These are phyloP conservation scores for Reticulascus tulasneorum DNA, from an alignment of 2,329 filamentous ascomycete species.

Conservation along the genomic window DNA sequence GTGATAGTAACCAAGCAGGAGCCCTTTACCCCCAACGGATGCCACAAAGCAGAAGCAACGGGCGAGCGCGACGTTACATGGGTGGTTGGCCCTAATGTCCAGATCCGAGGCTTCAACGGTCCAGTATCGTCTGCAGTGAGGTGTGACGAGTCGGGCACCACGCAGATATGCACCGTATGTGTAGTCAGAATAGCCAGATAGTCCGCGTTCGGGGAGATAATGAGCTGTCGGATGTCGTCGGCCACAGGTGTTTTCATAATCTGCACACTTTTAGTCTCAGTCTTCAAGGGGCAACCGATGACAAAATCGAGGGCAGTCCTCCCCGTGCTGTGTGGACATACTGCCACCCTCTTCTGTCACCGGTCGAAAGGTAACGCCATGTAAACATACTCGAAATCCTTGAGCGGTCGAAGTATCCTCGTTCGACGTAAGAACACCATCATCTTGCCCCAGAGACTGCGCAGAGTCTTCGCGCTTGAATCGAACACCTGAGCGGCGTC, in stretches of 20 bases:
- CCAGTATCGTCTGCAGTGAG: slow-evolving; percentile 65
- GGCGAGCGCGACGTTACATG: slow-evolving; percentile 84
- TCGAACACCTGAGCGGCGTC: slow-evolving; percentile 27
- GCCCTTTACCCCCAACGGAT: slow-evolving; percentile 80
- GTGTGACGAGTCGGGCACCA: slow-evolving; percentile 77
- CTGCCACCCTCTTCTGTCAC: too few relatives aligned
- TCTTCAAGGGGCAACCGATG: too few relatives aligned
- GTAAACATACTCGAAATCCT: slow-evolving; percentile 44
- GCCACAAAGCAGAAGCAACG: slow-evolving; percentile 82
- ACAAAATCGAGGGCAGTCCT: too few relatives aligned
- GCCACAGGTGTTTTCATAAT: slow-evolving; percentile 73
- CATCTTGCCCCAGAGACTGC: slow-evolving; percentile 31
- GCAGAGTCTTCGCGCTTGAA: slow-evolving; percentile 47
- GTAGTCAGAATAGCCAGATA: slow-evolving; percentile 82
- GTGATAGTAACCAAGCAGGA: slow-evolving; percentile 85
- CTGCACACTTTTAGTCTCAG: slow-evolving; percentile 35
- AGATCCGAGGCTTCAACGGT: slow-evolving; percentile 76
- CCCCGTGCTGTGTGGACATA: too few relatives aligned
- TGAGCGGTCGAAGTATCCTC: slow-evolving; percentile 26
- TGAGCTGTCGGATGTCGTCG: slow-evolving; percentile 78
- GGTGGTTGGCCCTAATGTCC: slow-evolving; percentile 86
- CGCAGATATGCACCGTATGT: slow-evolving; percentile 81
- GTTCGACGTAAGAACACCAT: slow-evolving; percentile 22
- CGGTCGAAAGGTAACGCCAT: too few relatives aligned
- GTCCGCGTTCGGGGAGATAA: slow-evolving; percentile 76